Conservation (phyloP, 352 stramenopile species). For the Paralagenidium karlingii region DNA sequence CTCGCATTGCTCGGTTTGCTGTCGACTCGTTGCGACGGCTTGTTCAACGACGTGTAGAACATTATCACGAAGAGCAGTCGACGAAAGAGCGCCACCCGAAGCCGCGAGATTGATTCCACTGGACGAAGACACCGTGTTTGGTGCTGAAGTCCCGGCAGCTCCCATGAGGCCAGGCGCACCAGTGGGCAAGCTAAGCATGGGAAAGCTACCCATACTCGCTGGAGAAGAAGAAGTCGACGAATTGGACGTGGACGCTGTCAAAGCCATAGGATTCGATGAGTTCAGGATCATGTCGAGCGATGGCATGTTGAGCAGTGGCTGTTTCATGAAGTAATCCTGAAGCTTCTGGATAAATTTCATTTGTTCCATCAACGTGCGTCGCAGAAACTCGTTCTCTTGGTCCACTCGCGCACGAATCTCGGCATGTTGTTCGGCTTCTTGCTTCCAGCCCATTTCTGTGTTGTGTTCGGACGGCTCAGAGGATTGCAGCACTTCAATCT, state of each 20-base stretch:
- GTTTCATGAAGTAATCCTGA: constrained; percentile 86
- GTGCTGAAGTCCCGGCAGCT: too few species aligned
- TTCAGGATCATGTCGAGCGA: constrained; percentile 79
- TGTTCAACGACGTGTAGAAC: constrained; percentile 51
- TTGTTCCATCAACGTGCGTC: constrained; percentile 84
- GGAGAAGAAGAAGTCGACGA: constrained; percentile 40
- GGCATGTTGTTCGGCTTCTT: constrained; percentile 80
- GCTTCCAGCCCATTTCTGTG: constrained; percentile 81
- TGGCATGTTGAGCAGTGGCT: constrained; percentile 82
- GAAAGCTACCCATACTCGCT: too few species aligned
- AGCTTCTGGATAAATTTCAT: constrained; percentile 87
- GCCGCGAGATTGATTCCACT: too few species aligned
- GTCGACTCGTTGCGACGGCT: constrained; percentile 37
- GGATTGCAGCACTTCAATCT: constrained; percentile 83
- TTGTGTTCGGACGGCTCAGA: constrained; percentile 83
- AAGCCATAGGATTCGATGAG: constrained; percentile 1
- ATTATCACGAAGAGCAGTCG: constrained; percentile 50
- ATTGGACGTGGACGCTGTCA: too few species aligned
- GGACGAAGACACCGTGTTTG: too few species aligned
- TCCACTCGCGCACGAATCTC: constrained; percentile 80
- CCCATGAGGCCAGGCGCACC: too few species aligned
- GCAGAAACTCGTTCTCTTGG: constrained; percentile 83
- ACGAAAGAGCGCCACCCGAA: too few species aligned
- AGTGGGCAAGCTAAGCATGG: too few species aligned
- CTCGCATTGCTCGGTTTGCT: constrained; percentile 61